These are phyloP conservation scores for Chrysoporthe deuterocubensis DNA, from an alignment of 2,329 filamentous ascomycete genomes.

Conservation along the genomic window DNA sequence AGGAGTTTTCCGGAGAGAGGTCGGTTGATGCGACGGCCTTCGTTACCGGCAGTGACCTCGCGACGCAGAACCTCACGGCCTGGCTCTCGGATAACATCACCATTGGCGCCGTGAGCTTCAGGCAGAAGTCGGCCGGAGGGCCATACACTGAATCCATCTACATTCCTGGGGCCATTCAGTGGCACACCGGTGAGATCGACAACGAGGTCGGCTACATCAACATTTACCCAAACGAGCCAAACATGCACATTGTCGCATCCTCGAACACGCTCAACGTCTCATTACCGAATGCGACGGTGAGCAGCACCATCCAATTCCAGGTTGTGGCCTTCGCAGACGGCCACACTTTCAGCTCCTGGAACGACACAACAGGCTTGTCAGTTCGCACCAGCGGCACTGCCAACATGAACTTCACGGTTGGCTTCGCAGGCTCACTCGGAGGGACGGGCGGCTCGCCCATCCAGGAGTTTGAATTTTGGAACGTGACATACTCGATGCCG, in stretches of 20 bases:
- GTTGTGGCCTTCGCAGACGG: conserved; percentile 51
- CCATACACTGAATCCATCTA: conserved; percentile 57
- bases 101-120: conserved; percentile 63
- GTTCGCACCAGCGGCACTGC: conserved; percentile 50
- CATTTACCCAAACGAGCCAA: conserved; percentile 42
- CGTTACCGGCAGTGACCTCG: conserved; percentile 45
- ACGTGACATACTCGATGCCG: conserved; percentile 48
- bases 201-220: conserved; percentile 6
- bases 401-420: conserved; percentile 43
- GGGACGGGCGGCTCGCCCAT: conserved; percentile 36
- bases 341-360: conserved; percentile 48
- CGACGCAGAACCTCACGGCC: conserved; percentile 61
- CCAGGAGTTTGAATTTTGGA: conserved; percentile 51
- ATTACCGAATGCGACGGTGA: conserved; percentile 55
- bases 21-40: not conserved
- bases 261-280: conserved; percentile 50
- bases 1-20: conserved; percentile 4
- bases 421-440: conserved; percentile 46
- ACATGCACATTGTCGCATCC: conserved; percentile 45
- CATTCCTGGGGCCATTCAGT: conserved; percentile 60
- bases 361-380: conserved; percentile 51
- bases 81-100: conserved; percentile 61
- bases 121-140: conserved; percentile 59
- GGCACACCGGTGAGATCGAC: conserved; percentile 38
- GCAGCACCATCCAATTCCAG: conserved; percentile 54